Evolutionary conservation across 2,329 filamentous ascomycete genomes (phyloP).

Genomic region (Trichoderma semiorbis): DNA sequence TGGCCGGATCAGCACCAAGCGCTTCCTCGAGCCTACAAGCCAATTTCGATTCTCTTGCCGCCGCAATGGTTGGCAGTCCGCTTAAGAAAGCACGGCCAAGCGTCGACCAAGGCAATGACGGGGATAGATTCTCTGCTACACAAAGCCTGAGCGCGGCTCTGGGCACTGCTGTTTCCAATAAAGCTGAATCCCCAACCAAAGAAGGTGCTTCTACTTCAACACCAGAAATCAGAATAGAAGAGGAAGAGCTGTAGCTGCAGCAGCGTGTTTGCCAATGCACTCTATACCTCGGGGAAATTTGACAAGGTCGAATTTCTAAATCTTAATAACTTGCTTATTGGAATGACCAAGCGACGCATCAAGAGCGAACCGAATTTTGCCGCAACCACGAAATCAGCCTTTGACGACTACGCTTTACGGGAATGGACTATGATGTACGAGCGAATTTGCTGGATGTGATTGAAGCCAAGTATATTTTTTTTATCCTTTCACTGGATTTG

Average conservation of each 20-base stretch:
- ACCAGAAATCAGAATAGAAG: constrained; percentile 29
- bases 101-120: constrained; percentile 30
- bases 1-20: constrained; percentile 24
- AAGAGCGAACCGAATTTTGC: neutral
- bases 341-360: constrained; percentile 12
- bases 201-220: constrained; percentile 24
- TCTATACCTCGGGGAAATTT: neutral
- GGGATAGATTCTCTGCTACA: constrained; percentile 28
- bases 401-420: neutral
- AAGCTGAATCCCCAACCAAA: constrained; percentile 23
- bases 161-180: constrained; percentile 29
- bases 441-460: neutral
- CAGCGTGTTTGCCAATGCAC: neutral
- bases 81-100: constrained; percentile 73
- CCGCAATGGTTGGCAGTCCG: constrained; percentile 60
- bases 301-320: neutral
- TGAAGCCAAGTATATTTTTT: constrained; percentile 8
- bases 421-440: constrained; percentile 19
- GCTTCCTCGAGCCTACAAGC: constrained; percentile 25
- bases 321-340: constrained; percentile 10
- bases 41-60: constrained; percentile 33
- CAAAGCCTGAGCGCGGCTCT: constrained; percentile 37
- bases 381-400: neutral
- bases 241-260: constrained; percentile 39
- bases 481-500: neutral